Conservation (phyloP, 768 basidiomycete genomes). For the Panaeolus cyanescens region DNA sequence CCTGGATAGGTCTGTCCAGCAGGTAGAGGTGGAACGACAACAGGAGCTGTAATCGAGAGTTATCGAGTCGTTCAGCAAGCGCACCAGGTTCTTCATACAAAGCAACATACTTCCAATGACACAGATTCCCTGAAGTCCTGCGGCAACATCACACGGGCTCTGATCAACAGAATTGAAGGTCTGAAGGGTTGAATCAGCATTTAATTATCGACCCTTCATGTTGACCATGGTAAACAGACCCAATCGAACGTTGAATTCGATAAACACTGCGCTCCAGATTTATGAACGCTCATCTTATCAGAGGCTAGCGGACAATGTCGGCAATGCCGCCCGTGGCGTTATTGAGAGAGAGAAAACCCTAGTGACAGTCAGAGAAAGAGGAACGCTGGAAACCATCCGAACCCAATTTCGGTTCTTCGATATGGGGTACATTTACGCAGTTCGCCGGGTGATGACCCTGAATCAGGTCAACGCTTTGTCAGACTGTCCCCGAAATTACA, state of each 20-base stretch:
- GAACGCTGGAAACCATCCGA: neutral
- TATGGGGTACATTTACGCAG: neutral
- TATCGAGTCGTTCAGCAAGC: neutral
- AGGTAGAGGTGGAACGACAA: slow-evolving; percentile 32
- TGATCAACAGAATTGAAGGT: slow-evolving; percentile 39
- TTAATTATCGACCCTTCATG: neutral
- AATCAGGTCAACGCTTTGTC: slow-evolving; percentile 2
- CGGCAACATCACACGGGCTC: slow-evolving; percentile 45
- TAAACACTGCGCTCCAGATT: slow-evolving; percentile 18
- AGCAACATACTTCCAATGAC: slow-evolving; percentile 31
- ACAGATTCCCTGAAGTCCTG: slow-evolving; percentile 43
- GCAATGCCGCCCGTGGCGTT: neutral
- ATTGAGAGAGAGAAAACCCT: neutral
- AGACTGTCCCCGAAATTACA: neutral
- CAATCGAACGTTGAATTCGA: slow-evolving; percentile 20
- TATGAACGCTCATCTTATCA: slow-evolving; percentile 15
- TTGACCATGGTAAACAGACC: slow-evolving; percentile 17
- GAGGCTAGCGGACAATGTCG: neutral
- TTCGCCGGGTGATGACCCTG: neutral
- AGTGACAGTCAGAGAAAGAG: neutral
- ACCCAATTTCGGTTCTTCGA: neutral
- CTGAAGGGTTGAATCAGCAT: slow-evolving; percentile 22
- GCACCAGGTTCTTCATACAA: neutral
- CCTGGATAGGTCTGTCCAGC: slow-evolving; percentile 36
- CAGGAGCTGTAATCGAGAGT: slow-evolving; percentile 16